Evolutionary conservation across 208 protist species (phyloP).

Genomic region (Phytomonas sp.): DNA sequence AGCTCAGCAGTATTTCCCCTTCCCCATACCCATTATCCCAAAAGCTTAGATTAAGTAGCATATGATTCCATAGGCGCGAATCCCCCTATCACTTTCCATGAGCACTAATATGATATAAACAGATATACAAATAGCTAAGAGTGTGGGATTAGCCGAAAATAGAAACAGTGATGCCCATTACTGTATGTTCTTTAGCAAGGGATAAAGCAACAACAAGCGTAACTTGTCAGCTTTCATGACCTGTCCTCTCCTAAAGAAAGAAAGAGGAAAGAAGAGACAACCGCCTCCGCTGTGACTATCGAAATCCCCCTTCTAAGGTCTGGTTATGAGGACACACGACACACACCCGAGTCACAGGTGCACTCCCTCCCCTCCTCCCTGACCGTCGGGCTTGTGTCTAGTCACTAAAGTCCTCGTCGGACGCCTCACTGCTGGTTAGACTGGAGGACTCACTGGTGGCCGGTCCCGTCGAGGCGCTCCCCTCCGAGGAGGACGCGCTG

Average conservation of each 20-base stretch:
- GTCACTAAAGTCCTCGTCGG: constrained; percentile 46
- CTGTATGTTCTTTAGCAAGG: not conserved
- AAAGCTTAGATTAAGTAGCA: not conserved
- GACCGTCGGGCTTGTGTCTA: constrained; percentile 9
- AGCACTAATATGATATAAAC: not conserved
- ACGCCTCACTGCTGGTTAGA: constrained; percentile 22
- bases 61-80: not conserved
- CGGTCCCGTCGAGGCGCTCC: constrained; percentile 8
- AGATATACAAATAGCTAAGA: not conserved
- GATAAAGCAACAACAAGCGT: not conserved
- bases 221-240: not conserved
- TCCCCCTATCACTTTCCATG: not conserved
- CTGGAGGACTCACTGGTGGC: no score
- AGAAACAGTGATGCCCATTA: constrained; percentile 8
- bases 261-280: not conserved
- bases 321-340: not conserved
- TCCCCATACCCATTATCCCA: not conserved
- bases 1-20: not conserved
- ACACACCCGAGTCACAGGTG: not conserved
- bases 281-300: not conserved
- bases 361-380: not conserved
- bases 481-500: constrained; percentile 9
- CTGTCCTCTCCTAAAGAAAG: not conserved
- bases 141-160: not conserved
- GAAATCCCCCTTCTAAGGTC: not conserved